Base-by-base conservation (phyloP, 2,329 filamentous ascomycete genomes). In the Verticillium klebahnii region DNA sequence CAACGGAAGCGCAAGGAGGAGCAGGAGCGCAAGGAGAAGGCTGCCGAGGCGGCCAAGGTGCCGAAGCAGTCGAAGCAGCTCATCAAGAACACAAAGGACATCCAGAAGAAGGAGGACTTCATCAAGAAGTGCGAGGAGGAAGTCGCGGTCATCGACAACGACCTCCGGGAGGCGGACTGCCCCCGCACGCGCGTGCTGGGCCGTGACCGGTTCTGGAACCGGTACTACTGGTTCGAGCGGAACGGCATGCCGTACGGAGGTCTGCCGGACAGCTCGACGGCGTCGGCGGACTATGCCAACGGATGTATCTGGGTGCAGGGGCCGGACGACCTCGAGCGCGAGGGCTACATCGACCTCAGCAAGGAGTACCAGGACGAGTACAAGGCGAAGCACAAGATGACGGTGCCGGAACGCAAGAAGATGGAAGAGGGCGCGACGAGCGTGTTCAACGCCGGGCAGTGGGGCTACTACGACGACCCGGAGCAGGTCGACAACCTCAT, bases 221-320 rank as follows among this genome's bases (percentile, higher is more conserved):
- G 94, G 60, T 99, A 98, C 76, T 98, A 96, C 81, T 99, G 95
- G 94, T 97, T 98, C 74, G 95, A 99, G 77, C 89, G 94, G 65
- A 99, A 98, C 71, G 95, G 93, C 29, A 98, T 98, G 93, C 95
- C 95, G 0, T 97, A 94, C 70, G 92, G 85, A 36, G 95, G 95
- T 5, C 82, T 97, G 61, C 93, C 93, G 0, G 86, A 85, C 66
- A 96, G 92, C 74, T 97, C 93, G 17, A 98, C 94, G 1, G 90
- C 92, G 1, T 82, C 88, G 56, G 93, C 94, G 25, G 89, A 86
- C 9, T 99, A 98, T 72, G 93, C 94, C 50, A 99, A 98, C 72
- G 95, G 92, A 9, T 91, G 94, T 62, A 84, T 99, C 61, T 99
- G 95, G 95, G 88, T 99, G 15, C 95, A 99, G 75, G 95, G 95